Percentiles rank a stretch among this genome's conserved stretches.
phyloP scores from a whole-genome alignment of 345 rosid species.

The Lepidium africanum region DNA sequence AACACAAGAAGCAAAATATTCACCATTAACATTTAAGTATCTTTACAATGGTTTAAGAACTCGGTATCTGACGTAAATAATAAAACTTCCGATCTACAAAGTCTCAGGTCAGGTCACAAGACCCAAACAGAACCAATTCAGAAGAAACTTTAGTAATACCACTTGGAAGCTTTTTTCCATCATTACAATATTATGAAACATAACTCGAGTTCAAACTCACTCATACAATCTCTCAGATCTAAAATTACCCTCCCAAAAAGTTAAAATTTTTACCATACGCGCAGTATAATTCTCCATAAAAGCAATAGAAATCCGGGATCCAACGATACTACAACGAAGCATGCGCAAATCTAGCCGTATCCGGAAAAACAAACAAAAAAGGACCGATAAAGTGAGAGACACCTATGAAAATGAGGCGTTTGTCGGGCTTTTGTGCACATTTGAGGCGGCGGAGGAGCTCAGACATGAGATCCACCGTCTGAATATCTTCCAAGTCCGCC shows the following conservation, averaged over 20 bases:
- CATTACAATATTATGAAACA: background rate
- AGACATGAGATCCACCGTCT: slow-evolving; percentile 70
- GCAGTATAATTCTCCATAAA: background rate
- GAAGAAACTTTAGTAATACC: background rate
- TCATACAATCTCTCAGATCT: slow-evolving; percentile 11
- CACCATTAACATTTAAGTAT: background rate
- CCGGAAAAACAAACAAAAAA: background rate
- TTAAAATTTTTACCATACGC: background rate
- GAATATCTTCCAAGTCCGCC: slow-evolving; percentile 60
- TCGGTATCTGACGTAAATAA: background rate
- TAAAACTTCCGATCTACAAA: background rate
- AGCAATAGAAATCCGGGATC: background rate
- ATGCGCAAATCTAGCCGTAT: background rate
- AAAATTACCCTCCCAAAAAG: background rate
- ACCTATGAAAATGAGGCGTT: slow-evolving; percentile 90
- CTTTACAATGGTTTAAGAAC: background rate
- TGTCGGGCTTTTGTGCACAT: slow-evolving; percentile 80
- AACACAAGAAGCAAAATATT: background rate
- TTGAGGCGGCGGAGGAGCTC: slow-evolving; percentile 84
- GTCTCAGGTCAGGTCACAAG: background rate
- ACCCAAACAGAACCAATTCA: background rate
- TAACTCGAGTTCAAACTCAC: slow-evolving; percentile 7
- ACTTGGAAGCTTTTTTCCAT: background rate
- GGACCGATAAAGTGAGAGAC: background rate
- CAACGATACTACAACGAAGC: background rate